These are phyloP conservation scores for Suillus clintonianus DNA, from an alignment of 768 basidiomycete species.

Conservation along the genomic window DNA sequence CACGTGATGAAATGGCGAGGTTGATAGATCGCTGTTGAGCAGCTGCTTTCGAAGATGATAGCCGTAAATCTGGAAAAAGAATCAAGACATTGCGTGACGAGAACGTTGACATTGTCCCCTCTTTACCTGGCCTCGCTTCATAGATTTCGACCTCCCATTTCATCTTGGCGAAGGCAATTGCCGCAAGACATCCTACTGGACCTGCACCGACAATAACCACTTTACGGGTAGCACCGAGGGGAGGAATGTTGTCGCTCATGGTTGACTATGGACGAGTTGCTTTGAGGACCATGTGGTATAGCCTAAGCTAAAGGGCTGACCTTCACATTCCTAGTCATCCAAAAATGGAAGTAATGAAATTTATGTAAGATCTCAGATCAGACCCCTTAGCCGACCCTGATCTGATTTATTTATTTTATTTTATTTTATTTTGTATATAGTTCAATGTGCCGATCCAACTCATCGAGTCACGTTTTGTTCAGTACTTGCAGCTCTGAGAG, in stretches of 20 bases:
- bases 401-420: not conserved
- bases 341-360: constrained; percentile 15
- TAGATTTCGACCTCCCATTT: constrained; percentile 85
- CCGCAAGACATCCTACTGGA: constrained; percentile 92
- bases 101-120: constrained; percentile 15
- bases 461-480: not conserved
- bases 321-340: constrained; percentile 5
- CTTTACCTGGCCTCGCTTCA: constrained; percentile 75
- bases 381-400: constrained; percentile 8
- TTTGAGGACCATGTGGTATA: not conserved
- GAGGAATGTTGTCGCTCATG: constrained; percentile 15
- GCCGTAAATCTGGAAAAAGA: constrained; percentile 62
- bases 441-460: too few species aligned
- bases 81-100: constrained; percentile 12
- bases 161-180: constrained; percentile 79
- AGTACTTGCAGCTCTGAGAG: not conserved
- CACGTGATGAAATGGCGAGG: constrained; percentile 91
- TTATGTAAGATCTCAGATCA: constrained; percentile 16
- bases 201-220: constrained; percentile 85
- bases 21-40: constrained; percentile 90
- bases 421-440: too few species aligned
- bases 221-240: constrained; percentile 32
- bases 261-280: not conserved
- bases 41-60: constrained; percentile 64
- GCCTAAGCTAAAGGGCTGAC: not conserved